phyloP scores from a whole-genome alignment of 1,139 yeast species.

The Wickerhamomyces sp. region DNA sequence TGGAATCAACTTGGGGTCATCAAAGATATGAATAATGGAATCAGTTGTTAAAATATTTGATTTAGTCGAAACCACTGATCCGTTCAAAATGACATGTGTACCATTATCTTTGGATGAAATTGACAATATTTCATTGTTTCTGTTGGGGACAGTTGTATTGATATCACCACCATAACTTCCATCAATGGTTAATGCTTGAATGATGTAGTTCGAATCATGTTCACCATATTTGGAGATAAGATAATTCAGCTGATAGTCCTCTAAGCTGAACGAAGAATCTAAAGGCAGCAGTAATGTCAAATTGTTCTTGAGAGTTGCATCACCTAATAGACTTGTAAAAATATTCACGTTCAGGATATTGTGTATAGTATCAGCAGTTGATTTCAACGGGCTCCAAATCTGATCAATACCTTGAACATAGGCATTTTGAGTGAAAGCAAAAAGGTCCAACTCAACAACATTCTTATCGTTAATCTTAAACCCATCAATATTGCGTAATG shows the following conservation, averaged over 20 bases:
- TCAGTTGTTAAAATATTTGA: slow-evolving; percentile 48
- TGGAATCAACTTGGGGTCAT: slow-evolving; percentile 32
- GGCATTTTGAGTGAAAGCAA: slow-evolving; percentile 67
- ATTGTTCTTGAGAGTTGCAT: slow-evolving; percentile 10
- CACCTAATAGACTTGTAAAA: slow-evolving; percentile 4
- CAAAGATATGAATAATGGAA: slow-evolving; percentile 61
- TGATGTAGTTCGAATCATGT: slow-evolving; percentile 31
- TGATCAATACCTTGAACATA: slow-evolving; percentile 69
- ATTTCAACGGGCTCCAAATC: slow-evolving; percentile 40
- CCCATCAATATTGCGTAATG: slow-evolving; percentile 12
- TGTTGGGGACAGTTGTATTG: slow-evolving; percentile 16
- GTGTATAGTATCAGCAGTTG: slow-evolving; percentile 37
- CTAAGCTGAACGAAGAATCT: slow-evolving; percentile 36
- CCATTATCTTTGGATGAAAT: slow-evolving; percentile 28
- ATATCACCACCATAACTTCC: slow-evolving; percentile 34
- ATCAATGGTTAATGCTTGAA: slow-evolving; percentile 33
- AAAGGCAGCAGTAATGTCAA: slow-evolving; percentile 43
- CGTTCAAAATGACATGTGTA: slow-evolving; percentile 26
- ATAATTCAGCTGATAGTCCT: slow-evolving; percentile 45
- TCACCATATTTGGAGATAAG: slow-evolving; percentile 34
- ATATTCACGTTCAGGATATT: slow-evolving; percentile 6
- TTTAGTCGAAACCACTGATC: slow-evolving; percentile 26
- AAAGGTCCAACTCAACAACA: slow-evolving; percentile 59
- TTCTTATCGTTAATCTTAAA: slow-evolving; percentile 44
- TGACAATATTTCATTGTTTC: slow-evolving; percentile 22